Evolutionary conservation across 805 yeast species (phyloP).

Genomic region (Sugiyamaella marilandica): DNA sequence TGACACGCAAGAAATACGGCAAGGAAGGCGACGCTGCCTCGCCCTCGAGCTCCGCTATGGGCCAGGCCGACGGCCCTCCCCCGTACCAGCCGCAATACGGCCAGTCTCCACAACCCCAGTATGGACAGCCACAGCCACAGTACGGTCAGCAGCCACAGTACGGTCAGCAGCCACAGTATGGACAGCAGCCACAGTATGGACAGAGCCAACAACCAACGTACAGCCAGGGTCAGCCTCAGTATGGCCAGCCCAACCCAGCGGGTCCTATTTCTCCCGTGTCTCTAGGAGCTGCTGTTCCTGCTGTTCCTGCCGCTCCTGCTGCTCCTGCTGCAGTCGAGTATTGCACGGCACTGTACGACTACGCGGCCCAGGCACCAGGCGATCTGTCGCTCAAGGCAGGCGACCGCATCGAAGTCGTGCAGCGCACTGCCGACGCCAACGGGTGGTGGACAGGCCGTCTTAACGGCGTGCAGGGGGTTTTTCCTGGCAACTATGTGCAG

Average conservation of each 20-base stretch:
- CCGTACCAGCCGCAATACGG: conserved; percentile 37
- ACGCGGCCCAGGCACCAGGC: conserved; percentile 88
- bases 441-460: conserved; percentile 98
- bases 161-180: conserved; percentile 8
- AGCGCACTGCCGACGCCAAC: conserved; percentile 75
- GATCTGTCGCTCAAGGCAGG: conserved; percentile 88
- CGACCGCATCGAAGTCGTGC: conserved; percentile 73
- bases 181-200: conserved; percentile 19
- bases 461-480: conserved; percentile 83
- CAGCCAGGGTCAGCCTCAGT: conserved; percentile 19
- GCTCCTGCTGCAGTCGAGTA: conserved; percentile 36
- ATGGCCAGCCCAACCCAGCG: conserved; percentile 22
- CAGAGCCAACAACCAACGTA: conserved; percentile 22
- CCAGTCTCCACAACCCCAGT: conserved; percentile 27
- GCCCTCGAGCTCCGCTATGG: conserved; percentile 31
- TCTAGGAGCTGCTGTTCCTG: conserved; percentile 30
- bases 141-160: conserved; percentile 14
- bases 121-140: conserved; percentile 25
- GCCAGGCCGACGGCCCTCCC: conserved; percentile 28
- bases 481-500: conserved; percentile 96
- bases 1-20: conserved; percentile 66
- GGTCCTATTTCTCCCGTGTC: too few relatives aligned
- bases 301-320: conserved; percentile 31
- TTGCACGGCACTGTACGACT: conserved; percentile 89
- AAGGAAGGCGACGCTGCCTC: conserved; percentile 34